Evolutionary conservation across 495 filamentous ascomycete genomes (phyloP).

Genomic region (Hypoxylon lenormandii): DNA sequence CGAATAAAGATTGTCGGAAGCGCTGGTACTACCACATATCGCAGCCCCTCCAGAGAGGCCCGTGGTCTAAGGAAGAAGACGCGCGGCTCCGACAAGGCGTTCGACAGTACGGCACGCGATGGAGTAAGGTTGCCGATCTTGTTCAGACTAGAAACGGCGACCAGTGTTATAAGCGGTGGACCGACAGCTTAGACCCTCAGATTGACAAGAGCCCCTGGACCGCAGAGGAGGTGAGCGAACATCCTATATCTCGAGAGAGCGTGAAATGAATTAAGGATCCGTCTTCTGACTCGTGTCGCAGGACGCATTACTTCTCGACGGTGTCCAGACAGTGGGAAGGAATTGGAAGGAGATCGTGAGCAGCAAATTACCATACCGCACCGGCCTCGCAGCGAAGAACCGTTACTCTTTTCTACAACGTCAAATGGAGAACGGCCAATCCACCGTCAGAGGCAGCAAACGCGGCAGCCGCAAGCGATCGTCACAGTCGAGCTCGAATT

Average conservation of each 20-base stretch:
- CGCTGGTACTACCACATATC: slow-evolving; percentile 54
- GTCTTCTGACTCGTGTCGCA: slow-evolving; percentile 10
- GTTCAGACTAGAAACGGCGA: slow-evolving; percentile 52
- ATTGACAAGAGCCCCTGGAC: slow-evolving; percentile 55
- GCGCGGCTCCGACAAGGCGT: slow-evolving; percentile 53
- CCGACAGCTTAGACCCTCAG: slow-evolving; percentile 49
- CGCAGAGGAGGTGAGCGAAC: slow-evolving; percentile 45
- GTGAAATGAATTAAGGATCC: neutral
- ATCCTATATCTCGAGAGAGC: neutral
- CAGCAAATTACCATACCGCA: slow-evolving; percentile 52
- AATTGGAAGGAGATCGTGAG: slow-evolving; percentile 56
- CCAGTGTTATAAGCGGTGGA: slow-evolving; percentile 54
- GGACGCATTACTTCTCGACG: slow-evolving; percentile 49
- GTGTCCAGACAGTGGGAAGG: slow-evolving; percentile 47
- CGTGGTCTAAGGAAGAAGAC: slow-evolving; percentile 58
- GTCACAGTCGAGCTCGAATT: neutral
- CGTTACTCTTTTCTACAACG: slow-evolving; percentile 50
- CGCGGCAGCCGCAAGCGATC: neutral
- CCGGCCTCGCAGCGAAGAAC: slow-evolving; percentile 55
- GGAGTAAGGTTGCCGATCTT: slow-evolving; percentile 52
- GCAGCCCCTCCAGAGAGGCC: slow-evolving; percentile 55
- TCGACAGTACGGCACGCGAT: slow-evolving; percentile 52
- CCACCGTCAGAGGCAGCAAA: neutral
- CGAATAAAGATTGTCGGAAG: slow-evolving; percentile 60
- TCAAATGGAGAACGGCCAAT: neutral